These are phyloP conservation scores for Phenoliferia sp. DNA, from an alignment of 1,284 basidiomycete genomes.

Conservation along the genomic window DNA sequence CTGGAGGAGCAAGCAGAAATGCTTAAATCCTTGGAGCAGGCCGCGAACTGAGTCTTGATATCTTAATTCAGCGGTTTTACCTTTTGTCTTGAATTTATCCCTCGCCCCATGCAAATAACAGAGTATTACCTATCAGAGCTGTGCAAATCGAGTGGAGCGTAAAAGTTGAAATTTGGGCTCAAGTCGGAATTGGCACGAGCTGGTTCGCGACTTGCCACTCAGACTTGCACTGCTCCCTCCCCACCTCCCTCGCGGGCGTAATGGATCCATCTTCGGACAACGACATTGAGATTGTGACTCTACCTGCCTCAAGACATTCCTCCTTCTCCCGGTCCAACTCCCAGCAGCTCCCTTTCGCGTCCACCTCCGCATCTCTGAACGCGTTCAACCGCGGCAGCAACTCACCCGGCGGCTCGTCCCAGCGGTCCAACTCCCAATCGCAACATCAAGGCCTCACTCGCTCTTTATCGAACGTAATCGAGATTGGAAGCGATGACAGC, in stretches of 20 bases:
- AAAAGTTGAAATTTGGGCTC: too few relatives aligned
- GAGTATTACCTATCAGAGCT: too few relatives aligned
- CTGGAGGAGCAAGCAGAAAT: neutral
- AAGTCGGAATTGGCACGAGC: too few relatives aligned
- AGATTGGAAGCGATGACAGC: neutral
- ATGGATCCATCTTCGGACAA: conserved; percentile 1
- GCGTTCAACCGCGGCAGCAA: neutral
- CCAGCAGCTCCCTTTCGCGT: neutral
- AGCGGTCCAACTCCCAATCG: too few relatives aligned
- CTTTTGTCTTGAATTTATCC: too few relatives aligned
- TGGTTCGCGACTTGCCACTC: too few relatives aligned
- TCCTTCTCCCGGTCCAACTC: conserved; percentile 6
- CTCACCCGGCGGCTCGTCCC: neutral
- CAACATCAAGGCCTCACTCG: neutral
- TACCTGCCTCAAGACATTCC: too few relatives aligned
- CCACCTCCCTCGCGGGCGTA: neutral
- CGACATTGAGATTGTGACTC: neutral
- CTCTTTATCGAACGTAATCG: neutral
- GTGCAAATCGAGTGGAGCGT: too few relatives aligned
- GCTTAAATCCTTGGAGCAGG: neutral
- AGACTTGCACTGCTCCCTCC: neutral
- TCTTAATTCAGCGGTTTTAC: too few relatives aligned
- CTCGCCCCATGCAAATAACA: too few relatives aligned
- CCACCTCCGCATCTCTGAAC: neutral
- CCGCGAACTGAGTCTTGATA: neutral